Base-by-base conservation (phyloP, 768 basidiomycete genomes). In the Ramaria sp. region DNA sequence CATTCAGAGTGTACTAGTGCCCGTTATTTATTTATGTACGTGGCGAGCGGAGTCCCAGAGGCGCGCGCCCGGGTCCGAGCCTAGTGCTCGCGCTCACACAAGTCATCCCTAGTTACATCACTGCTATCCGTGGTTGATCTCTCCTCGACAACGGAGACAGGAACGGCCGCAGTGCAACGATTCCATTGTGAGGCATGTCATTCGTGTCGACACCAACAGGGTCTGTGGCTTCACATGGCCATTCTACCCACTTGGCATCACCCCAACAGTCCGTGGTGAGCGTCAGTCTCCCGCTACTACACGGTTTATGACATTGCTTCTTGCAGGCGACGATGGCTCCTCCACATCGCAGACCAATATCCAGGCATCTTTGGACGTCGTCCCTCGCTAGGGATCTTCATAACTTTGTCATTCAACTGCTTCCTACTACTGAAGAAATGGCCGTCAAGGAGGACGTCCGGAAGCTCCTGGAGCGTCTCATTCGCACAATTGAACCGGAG, bases 361-460 rank as follows among this genome's bases (percentile, higher is more conserved):
- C 45, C 19, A 46, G 55, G 20, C 55, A 57, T 34, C 30, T 37
- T 11, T 57, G 55, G 55, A 57, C 55, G 17, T 33, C 55, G 27
- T 50, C 45, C 19, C 34, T 57, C 19, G 37, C 55, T 33, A 47
- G 47, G 15, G 55, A 59, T 19, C 59, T 59, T 20, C 54, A 59
- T 37, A 70, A 93, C 71, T 96, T 94, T 70, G 91, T 95, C 58
- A 80, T 94, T 61, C 92, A 93, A 70, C 80, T 94, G 51, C 78
- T 96, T 17, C 93, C 93, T 3, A 91, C 91, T 2, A 70, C 80
- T 41, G 91, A 94, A 67, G 93, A 96, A 73, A 80, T 95, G 71
- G 79, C 84, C 42, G 84, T 94, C 66, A 99, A 97, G 76, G 94
- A 97, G 74, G 91, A 95, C 64, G 94, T 97, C 61, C 77, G 95